Conservation (phyloP, 176 grass and related monocot genomes). For the Rhipidocladum racemiflorum region DNA sequence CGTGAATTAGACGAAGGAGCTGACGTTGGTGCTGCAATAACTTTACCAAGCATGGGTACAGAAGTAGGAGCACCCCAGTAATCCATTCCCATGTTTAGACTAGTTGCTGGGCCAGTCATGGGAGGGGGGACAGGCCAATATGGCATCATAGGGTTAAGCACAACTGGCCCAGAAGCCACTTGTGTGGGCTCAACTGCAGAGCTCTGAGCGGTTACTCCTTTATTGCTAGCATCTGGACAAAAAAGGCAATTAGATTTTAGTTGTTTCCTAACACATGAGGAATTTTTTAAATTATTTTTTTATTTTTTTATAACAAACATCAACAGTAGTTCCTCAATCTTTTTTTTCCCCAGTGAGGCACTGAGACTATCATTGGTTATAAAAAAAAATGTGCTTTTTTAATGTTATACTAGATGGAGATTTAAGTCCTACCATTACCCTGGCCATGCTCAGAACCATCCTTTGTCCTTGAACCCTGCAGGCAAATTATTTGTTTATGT, state of each 20-base stretch:
- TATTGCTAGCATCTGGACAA: conserved; percentile 37
- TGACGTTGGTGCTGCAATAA: conserved; percentile 34
- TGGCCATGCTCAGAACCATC: conserved; percentile 47
- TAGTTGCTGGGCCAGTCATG: conserved; percentile 52
- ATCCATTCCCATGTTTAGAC: conserved; percentile 47
- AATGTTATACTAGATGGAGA: no score
- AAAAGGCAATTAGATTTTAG: conserved; percentile 24
- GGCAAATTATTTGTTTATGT: conserved; percentile 25
- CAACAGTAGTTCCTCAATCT: conserved; percentile 13
- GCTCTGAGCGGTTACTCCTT: conserved; percentile 34
- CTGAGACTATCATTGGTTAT: no score
- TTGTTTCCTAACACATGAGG: neutral
- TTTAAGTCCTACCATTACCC: conserved; percentile 42
- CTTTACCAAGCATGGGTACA: conserved; percentile 43
- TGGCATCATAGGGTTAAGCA: conserved; percentile 61
- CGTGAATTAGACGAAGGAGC: conserved; percentile 50
- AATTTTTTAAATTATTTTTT: conserved; percentile 8
- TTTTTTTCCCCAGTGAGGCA: neutral
- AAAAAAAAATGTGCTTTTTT: no score
- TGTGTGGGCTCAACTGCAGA: conserved; percentile 39
- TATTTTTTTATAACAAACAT: conserved; percentile 13
- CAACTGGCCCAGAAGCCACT: conserved; percentile 44
- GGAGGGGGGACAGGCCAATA: conserved; percentile 49
- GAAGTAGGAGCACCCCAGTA: conserved; percentile 56
- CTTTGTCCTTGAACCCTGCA: conserved; percentile 53